Base-by-base conservation (phyloP, 2,329 filamentous ascomycete species). In the Cladophialophora exuberans region DNA sequence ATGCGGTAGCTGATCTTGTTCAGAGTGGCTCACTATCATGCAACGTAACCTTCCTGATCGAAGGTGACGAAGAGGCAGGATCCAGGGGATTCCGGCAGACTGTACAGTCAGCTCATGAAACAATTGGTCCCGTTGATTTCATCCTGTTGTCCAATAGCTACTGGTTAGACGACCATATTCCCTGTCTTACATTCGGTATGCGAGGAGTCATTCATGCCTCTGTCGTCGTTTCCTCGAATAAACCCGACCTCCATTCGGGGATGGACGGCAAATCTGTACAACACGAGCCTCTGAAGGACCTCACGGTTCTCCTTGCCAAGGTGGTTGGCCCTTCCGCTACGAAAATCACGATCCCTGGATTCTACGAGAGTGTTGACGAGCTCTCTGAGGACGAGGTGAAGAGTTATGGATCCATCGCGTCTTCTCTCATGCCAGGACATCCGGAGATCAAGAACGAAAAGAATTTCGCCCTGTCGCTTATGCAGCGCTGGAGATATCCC, bases 81-180 rank as follows among this genome's bases (percentile, higher is more conserved):
- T 97, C 92, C 1, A 83, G 91, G 23, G 93, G 94, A 0, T 97
- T 99, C 67, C 86, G 89, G 61, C 84, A 93, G 64, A 89, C 90
- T 0, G 86, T 99, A 13, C 83, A 81, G 62, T 82, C 84, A 60
- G 85, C 94, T 72, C 96, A 96, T 70, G 80, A 86, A 11, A 80
- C 90, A 20, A 96, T 99, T 64, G 94, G 94, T 1, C 80, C 89
- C 7, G 85, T 99, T 2, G 93, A 99, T 72, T 97, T 94, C 78
- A 94, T 99, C 52, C 76, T 99, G 26, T 78, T 99, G 31, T 93
- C 94, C 18, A 99, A 99, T 76, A 97, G 92, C 72, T 99, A 99
- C 76, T 99, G 94, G 94, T 80, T 99, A 1, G 91, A 97, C 67
- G 93, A 99, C 67, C 88, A 95, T 62, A 91, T 95, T 2, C 94